These are phyloP conservation scores for Ilyonectria mors-panacis DNA, from an alignment of 2,329 filamentous ascomycete genomes.

Conservation along the genomic window DNA sequence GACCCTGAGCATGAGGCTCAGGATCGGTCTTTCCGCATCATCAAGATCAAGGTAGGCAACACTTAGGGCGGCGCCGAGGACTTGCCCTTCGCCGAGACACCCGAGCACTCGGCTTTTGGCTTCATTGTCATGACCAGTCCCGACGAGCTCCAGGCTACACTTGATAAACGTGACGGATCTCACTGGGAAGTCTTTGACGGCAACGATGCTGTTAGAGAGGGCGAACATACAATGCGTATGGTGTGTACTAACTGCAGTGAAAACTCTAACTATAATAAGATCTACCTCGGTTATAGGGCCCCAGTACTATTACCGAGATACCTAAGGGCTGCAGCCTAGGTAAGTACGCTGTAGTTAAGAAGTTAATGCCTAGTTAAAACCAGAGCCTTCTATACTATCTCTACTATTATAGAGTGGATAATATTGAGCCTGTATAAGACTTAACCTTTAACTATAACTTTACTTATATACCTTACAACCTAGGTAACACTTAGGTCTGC, in stretches of 20 bases:
- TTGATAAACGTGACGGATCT: too few species aligned
- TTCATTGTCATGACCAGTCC: conserved; percentile 53
- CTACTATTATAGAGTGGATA: background rate
- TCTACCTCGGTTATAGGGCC: conserved; percentile 53
- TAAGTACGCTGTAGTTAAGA: conserved; percentile 56
- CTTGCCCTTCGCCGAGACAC: conserved; percentile 38
- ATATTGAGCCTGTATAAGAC: conserved; percentile 48
- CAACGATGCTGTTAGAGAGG: conserved; percentile 45
- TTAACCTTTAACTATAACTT: conserved; percentile 57
- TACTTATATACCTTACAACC: conserved; percentile 51
- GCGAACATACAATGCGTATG: conserved; percentile 53
- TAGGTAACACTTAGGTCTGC: conserved; percentile 52
- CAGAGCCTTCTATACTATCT: conserved; percentile 15
- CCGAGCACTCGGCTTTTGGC: conserved; percentile 50
- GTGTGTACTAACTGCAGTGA: conserved; percentile 54
- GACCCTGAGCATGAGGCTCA: too few species aligned
- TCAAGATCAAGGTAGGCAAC: conserved; percentile 50
- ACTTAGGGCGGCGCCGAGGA: conserved; percentile 42
- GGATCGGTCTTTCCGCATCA: too few species aligned
- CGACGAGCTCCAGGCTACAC: conserved; percentile 50
- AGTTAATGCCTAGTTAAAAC: conserved; percentile 38
- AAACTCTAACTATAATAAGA: conserved; percentile 56
- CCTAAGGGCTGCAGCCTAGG: conserved; percentile 57
- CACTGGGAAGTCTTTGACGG: conserved; percentile 61
- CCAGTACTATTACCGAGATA: conserved; percentile 58